Evolutionary conservation across 73 alveolate genomes (phyloP), one percentile per base, ranked within the genome.

Genomic region (Stentor roeselii): DNA sequence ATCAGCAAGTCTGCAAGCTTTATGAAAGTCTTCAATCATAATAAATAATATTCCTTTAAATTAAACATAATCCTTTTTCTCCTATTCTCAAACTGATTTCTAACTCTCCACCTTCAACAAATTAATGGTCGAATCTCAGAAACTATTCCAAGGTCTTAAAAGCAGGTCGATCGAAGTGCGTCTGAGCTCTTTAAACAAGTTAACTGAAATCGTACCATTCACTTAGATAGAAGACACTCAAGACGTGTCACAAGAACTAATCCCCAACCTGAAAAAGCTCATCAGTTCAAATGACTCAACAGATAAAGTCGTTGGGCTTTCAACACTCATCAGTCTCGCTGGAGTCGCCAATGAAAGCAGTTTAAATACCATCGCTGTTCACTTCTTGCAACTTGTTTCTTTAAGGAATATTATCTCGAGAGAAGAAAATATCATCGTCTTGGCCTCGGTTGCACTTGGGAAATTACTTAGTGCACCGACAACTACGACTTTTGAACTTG

Each of bases 1-100:
- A 35, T 76, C 84, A 27, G 82, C 84, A 14, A 76, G 76, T 1
- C 84, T 34, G 84, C 84, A 76, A 21, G 84, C 84, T 2, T 76
- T 76, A 21, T 76, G 84, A 1, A 76, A 37, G 1, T 76, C 84
- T 67, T 67, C 80, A 67, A 50, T 50, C 67, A 50, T 50, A 11
- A 11, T 50, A 50, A 11, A 11, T 50, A 50, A 50, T 21, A 11
- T 50, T 50, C 67, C 67, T 21, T 11, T 21, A 50, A 50, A 50
- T 21, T 50, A 50, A 50, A 6, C 67, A 50, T 50, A 50, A 50
- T 50, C 21, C 21, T 50, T 50, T 21, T 21, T 50, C 67, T 11
- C 21, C 67, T 11, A 50, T 21, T 50, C 67, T 21, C 21, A 50
- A 50, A 50, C 67, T 11, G 21, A 11, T 21, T 11, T 50, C 67